Conservation (phyloP, 805 yeast genomes). For the Debaryomyces castellii region DNA sequence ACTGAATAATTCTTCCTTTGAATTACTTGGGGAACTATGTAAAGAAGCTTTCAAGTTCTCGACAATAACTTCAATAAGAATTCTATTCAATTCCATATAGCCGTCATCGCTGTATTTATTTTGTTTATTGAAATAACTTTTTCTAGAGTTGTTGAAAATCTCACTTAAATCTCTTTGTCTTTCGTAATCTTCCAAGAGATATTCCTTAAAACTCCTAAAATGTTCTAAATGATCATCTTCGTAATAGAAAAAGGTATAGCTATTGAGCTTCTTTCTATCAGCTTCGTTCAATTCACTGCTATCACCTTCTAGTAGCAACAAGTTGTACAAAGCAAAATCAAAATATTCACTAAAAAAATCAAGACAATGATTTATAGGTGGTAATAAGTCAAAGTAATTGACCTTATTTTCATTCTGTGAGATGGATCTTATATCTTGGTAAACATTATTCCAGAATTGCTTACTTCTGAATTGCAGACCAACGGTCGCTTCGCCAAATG, state of each 20-base stretch:
- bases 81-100: constrained; percentile 5
- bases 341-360: constrained; percentile 20
- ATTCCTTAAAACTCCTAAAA: constrained; percentile 12
- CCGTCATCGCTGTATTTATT: not conserved
- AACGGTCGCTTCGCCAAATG: not conserved
- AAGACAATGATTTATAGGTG: constrained; percentile 15
- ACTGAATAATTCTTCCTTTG: constrained; percentile 9
- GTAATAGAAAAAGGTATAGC: constrained; percentile 16
- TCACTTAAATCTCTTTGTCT: constrained; percentile 6
- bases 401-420: constrained; percentile 11
- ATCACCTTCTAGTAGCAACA: constrained; percentile 3
- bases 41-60: constrained; percentile 15
- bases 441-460: constrained; percentile 30
- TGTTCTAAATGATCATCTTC: constrained; percentile 21
- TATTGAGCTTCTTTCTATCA: not conserved
- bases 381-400: constrained; percentile 19
- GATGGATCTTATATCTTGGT: constrained; percentile 26
- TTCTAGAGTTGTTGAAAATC: constrained; percentile 9
- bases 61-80: constrained; percentile 12
- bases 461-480: constrained; percentile 13
- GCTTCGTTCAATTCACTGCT: not conserved
- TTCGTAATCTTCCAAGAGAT: constrained; percentile 5
- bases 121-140: not conserved
- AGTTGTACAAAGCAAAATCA: constrained; percentile 21
- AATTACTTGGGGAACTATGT: constrained; percentile 3